Evolutionary conservation across 1,284 basidiomycete species (phyloP).

Genomic region (Coniferiporia weirii): DNA sequence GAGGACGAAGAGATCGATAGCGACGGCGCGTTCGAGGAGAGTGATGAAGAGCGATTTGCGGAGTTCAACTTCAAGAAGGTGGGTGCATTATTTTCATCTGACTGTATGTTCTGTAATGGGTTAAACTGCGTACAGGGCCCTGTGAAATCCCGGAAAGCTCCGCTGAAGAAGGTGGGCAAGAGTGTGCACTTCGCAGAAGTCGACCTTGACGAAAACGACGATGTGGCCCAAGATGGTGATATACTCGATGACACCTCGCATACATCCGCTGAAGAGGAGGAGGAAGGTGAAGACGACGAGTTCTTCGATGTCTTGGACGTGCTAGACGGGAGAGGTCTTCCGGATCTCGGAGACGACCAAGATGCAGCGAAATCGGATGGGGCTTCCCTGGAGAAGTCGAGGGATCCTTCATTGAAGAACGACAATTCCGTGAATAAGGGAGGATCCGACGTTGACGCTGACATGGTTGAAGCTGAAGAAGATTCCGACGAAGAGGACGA

Average conservation of each 20-base stretch:
- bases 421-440: not conserved
- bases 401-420: not conserved
- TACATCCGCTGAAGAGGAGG: constrained; percentile 32
- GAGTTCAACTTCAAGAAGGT: constrained; percentile 45
- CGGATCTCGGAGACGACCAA: constrained; percentile 31
- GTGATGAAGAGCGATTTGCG: constrained; percentile 75
- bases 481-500: constrained; percentile 32
- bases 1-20: constrained; percentile 81
- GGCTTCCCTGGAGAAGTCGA: constrained; percentile 22
- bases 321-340: constrained; percentile 55
- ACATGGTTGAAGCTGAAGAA: constrained; percentile 30
- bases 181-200: constrained; percentile 48
- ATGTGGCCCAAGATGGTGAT: constrained; percentile 27
- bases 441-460: constrained; percentile 20
- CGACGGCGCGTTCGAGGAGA: constrained; percentile 77
- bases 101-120: not conserved
- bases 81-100: not conserved
- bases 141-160: constrained; percentile 4
- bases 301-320: constrained; percentile 67
- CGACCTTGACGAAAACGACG: constrained; percentile 63
- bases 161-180: constrained; percentile 19
- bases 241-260: constrained; percentile 30
- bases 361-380: constrained; percentile 19
- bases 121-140: not conserved
- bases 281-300: constrained; percentile 51